Conservation (phyloP, 2,329 filamentous ascomycete genomes). For the Ophiosphaerella narmari region DNA sequence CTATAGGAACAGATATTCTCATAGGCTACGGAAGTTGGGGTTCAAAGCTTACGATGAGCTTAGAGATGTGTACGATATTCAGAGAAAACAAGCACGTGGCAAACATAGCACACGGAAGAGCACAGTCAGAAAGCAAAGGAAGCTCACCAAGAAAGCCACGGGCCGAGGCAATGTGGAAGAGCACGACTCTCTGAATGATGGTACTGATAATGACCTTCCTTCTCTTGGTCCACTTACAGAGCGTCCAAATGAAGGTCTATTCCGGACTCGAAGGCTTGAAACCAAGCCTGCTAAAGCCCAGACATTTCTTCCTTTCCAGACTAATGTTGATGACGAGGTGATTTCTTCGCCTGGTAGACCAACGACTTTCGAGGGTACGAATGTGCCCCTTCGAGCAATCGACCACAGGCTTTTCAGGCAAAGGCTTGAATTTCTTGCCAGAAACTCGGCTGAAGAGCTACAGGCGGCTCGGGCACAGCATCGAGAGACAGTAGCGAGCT, state of each 20-base stretch:
- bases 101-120: conserved; percentile 34
- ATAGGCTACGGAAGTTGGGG: conserved; percentile 51
- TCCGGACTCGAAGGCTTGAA: conserved; percentile 26
- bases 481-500: conserved; percentile 46
- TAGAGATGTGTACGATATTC: conserved; percentile 28
- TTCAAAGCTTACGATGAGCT: conserved; percentile 38
- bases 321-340: conserved; percentile 4
- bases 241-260: conserved; percentile 36
- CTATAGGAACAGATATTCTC: conserved; percentile 64
- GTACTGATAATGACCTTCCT: conserved; percentile 18
- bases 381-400: conserved; percentile 33
- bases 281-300: conserved; percentile 25
- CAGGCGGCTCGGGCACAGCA: conserved; percentile 45
- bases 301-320: conserved; percentile 35
- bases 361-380: conserved; percentile 33
- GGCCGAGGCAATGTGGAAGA: conserved; percentile 20
- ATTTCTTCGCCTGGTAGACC: conserved; percentile 11
- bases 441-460: conserved; percentile 45
- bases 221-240: conserved; percentile 21
- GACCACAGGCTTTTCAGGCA: conserved; percentile 34
- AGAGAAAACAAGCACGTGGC: conserved; percentile 32
- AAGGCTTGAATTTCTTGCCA: conserved; percentile 34
- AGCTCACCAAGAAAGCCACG: conserved; percentile 30
- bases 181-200: conserved; percentile 20
- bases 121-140: conserved; percentile 31